Evolutionary conservation across 2,329 filamentous ascomycete species (phyloP).

Genomic region (Ascochyta koolunga): DNA sequence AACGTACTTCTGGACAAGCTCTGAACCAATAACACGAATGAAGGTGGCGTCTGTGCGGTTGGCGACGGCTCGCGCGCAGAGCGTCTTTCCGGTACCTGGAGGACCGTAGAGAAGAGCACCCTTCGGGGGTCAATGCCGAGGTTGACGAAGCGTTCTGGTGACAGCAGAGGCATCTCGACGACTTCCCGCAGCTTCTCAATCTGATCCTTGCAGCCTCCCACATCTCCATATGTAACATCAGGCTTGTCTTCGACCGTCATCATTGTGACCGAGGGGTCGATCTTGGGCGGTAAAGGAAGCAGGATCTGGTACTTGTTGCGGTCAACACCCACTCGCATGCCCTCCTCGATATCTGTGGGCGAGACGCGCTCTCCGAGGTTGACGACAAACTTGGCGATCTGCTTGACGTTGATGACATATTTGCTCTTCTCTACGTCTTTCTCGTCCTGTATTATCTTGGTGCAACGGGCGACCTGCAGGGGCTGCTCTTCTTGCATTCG

Average conservation of each 20-base stretch:
- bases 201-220: conserved; percentile 98
- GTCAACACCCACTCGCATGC: conserved; percentile 98
- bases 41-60: conserved; percentile 99
- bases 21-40: conserved; percentile 96
- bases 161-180: conserved; percentile 96
- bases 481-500: conserved; percentile 99
- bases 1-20: conserved; percentile 98
- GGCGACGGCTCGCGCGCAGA: conserved; percentile 94
- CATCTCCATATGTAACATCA: conserved; percentile 97
- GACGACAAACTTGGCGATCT: conserved; percentile 99
- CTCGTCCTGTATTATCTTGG: conserved; percentile 98
- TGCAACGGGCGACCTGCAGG: conserved; percentile 95
- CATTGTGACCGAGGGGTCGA: conserved; percentile 99
- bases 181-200: conserved; percentile 99
- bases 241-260: conserved; percentile 99
- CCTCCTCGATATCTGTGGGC: conserved; percentile 98
- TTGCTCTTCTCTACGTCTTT: conserved; percentile 98
- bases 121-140: conserved; percentile 99
- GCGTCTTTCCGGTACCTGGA: conserved; percentile 97
- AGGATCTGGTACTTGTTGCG: conserved; percentile 99
- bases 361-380: conserved; percentile 96
- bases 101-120: conserved; percentile 95
- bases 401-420: conserved; percentile 99
- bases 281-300: conserved; percentile 93
- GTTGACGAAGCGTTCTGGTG: conserved; percentile 95